Evolutionary conservation across 495 filamentous ascomycete species (phyloP).

Genomic region (Staphylotrichum longicolle): DNA sequence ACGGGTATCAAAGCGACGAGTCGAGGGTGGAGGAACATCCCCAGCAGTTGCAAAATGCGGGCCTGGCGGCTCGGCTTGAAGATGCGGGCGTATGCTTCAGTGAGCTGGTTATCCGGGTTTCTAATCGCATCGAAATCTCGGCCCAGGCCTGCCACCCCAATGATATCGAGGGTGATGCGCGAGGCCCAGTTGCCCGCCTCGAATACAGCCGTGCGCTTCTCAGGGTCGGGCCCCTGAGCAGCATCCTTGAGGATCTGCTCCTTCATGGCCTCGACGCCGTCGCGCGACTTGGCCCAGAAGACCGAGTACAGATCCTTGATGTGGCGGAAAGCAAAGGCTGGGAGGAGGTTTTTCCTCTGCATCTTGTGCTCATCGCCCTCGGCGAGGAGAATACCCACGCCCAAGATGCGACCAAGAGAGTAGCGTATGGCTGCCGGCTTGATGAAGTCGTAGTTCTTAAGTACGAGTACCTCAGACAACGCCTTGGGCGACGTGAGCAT

Average conservation of each 20-base stretch:
- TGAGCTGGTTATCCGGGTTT: slow-evolving; percentile 62
- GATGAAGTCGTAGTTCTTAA: slow-evolving; percentile 73
- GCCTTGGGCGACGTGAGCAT: slow-evolving; percentile 64
- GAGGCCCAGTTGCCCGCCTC: slow-evolving; percentile 68
- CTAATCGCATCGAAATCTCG: slow-evolving; percentile 72
- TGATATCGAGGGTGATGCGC: slow-evolving; percentile 81
- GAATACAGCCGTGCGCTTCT: slow-evolving; percentile 48
- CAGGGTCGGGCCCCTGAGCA: slow-evolving; percentile 41
- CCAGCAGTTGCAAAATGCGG: slow-evolving; percentile 45
- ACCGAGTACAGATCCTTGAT: slow-evolving; percentile 81
- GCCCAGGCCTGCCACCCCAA: slow-evolving; percentile 78
- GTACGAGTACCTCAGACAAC: slow-evolving; percentile 63
- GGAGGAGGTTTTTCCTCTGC: slow-evolving; percentile 77
- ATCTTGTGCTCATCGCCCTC: slow-evolving; percentile 84
- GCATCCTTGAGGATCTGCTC: slow-evolving; percentile 28
- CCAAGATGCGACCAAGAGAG: slow-evolving; percentile 63
- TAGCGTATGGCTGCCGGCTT: slow-evolving; percentile 62
- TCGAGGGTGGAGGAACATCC: slow-evolving; percentile 49
- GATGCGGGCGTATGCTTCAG: slow-evolving; percentile 61
- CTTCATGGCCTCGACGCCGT: slow-evolving; percentile 50
- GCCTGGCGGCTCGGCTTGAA: slow-evolving; percentile 48
- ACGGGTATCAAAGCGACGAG: slow-evolving; percentile 58
- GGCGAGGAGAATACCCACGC: slow-evolving; percentile 73
- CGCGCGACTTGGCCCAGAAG: slow-evolving; percentile 71
- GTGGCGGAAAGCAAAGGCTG: slow-evolving; percentile 82